Conservation (phyloP, 768 basidiomycete genomes). For the Boletus coccyginus region DNA sequence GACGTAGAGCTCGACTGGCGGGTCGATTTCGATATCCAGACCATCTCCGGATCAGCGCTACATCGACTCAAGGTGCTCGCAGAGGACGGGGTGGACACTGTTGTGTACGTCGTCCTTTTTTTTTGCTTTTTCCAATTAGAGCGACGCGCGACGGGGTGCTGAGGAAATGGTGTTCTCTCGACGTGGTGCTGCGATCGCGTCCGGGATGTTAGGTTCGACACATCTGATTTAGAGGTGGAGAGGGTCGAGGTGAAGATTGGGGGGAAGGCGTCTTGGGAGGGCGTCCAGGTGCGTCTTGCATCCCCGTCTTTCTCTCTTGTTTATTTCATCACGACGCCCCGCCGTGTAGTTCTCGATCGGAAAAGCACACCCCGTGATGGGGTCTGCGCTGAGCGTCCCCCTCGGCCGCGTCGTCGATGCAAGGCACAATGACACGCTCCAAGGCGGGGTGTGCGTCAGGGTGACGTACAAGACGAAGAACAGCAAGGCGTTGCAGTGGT, state of each 20-base stretch:
- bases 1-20: conserved; percentile 76
- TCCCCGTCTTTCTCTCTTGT: no score
- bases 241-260: conserved; percentile 40
- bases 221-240: conserved; percentile 61
- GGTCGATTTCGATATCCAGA: conserved; percentile 64
- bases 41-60: conserved; percentile 61
- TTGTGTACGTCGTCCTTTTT: conserved; percentile 47
- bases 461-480: conserved; percentile 72
- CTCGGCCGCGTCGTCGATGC: conserved; percentile 42
- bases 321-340: no score
- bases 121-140: not conserved
- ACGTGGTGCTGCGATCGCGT: not conserved
- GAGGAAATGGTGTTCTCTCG: no score
- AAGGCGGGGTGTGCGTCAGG: conserved; percentile 41
- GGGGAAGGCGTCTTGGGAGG: conserved; percentile 43
- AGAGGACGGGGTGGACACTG: conserved; percentile 49
- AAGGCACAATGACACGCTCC: not conserved
- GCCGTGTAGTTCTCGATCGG: conserved; percentile 51
- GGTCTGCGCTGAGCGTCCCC: conserved; percentile 63
- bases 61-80: conserved; percentile 57
- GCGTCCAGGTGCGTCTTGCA: conserved; percentile 41
- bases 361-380: conserved; percentile 64
- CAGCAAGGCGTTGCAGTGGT: conserved; percentile 84
- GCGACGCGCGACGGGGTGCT: not conserved
- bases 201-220: conserved; percentile 59